Percentiles rank a stretch among this genome's conserved stretches.
Evolutionary conservation across 2,329 filamentous ascomycete species (phyloP).

Genomic region (Colletotrichum costaricense): DNA sequence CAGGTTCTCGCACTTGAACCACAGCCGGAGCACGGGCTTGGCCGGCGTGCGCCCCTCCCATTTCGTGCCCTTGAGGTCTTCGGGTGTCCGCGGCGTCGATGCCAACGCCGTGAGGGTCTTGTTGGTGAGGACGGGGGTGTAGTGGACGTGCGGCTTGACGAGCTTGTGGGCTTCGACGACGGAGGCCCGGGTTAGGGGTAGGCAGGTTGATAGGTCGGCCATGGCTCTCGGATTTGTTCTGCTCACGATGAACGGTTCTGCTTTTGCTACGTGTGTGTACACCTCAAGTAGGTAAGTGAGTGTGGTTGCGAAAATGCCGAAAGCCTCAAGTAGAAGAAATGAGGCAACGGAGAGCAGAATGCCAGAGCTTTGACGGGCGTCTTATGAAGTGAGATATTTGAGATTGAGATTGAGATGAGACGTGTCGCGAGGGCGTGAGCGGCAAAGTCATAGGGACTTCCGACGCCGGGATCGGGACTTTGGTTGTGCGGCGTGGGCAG

Average conservation of each 20-base stretch:
- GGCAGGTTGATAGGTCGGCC: conserved; percentile 65
- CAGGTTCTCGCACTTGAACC: conserved; percentile 96
- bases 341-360: too few species aligned
- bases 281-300: too few species aligned
- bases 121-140: conserved; percentile 85
- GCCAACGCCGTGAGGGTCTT: conserved; percentile 79
- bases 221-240: conserved; percentile 46
- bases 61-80: conserved; percentile 65
- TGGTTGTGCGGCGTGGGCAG: background rate
- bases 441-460: conserved; percentile 1
- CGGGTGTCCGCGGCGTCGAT: conserved; percentile 72
- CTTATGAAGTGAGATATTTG: background rate
- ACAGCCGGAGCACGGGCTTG: conserved; percentile 76
- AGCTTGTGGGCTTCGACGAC: conserved; percentile 78
- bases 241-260: background rate
- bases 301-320: background rate
- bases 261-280: background rate
- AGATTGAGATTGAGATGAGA: conserved; percentile 38
- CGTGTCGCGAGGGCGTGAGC: conserved; percentile 22
- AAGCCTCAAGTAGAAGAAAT: background rate
- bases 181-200: conserved; percentile 77
- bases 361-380: background rate
- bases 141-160: conserved; percentile 82
- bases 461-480: conserved; percentile 4
- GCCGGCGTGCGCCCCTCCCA: conserved; percentile 69